phyloP scores from a whole-genome alignment of 495 filamentous ascomycete species.

The Staphylotrichum longicolle region DNA sequence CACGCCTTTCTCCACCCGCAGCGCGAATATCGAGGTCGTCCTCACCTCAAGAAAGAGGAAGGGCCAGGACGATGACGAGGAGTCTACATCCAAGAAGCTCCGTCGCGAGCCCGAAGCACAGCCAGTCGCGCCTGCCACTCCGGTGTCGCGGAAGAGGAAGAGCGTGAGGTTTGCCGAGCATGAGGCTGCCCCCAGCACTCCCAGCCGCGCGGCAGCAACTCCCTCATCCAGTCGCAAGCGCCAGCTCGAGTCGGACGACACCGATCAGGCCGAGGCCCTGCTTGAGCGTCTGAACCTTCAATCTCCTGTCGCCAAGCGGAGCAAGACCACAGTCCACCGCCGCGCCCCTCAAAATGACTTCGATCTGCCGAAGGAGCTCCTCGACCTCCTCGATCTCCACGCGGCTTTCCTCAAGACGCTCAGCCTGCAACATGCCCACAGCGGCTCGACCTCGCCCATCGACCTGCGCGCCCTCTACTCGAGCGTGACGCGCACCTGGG shows the following conservation, averaged over 20 bases:
- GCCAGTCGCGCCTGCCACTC: slow-evolving; percentile 13
- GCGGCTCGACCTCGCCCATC: slow-evolving; percentile 57
- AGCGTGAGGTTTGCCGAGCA: slow-evolving; percentile 30
- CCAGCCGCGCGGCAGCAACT: slow-evolving; percentile 5
- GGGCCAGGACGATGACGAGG: slow-evolving; percentile 26
- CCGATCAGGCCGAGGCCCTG: slow-evolving; percentile 31
- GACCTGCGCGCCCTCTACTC: slow-evolving; percentile 57
- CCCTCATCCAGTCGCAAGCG: slow-evolving; percentile 27
- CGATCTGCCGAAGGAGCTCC: slow-evolving; percentile 52
- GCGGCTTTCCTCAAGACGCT: slow-evolving; percentile 58
- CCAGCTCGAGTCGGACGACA: slow-evolving; percentile 22
- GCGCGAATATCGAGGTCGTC: slow-evolving; percentile 36
- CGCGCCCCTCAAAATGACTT: slow-evolving; percentile 33
- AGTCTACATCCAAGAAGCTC: slow-evolving; percentile 28
- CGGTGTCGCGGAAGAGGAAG: slow-evolving; percentile 27
- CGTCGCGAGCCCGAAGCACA: slow-evolving; percentile 23
- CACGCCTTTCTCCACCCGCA: slow-evolving; percentile 16
- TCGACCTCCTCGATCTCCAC: slow-evolving; percentile 56
- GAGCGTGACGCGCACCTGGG: slow-evolving; percentile 58
- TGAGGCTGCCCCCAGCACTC: slow-evolving; percentile 15
- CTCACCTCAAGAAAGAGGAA: slow-evolving; percentile 34
- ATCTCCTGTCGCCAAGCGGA: slow-evolving; percentile 35
- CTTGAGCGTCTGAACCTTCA: slow-evolving; percentile 44
- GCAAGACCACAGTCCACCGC: slow-evolving; percentile 30
- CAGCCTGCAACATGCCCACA: slow-evolving; percentile 61